phyloP scores from a whole-genome alignment of 352 stramenopile genomes.

The Phytophthora pluvialis region DNA sequence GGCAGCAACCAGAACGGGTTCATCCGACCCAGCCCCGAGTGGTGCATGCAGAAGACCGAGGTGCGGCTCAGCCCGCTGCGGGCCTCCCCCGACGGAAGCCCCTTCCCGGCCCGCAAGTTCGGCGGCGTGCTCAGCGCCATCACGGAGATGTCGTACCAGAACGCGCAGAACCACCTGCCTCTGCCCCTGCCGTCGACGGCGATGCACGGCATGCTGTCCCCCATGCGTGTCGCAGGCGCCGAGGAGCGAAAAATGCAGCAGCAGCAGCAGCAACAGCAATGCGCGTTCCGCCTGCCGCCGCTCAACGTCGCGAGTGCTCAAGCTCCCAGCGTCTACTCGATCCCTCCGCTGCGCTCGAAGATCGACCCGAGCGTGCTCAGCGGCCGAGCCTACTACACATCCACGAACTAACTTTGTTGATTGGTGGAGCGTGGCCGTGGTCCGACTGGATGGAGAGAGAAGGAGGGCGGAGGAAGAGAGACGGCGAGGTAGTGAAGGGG shows the following conservation, averaged over 20 bases:
- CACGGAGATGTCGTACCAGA: conserved; percentile 59
- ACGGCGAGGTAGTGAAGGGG: conserved; percentile 5
- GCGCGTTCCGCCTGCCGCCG: conserved; percentile 59
- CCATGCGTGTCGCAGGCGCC: conserved; percentile 36
- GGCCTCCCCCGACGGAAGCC: conserved; percentile 36
- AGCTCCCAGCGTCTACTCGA: conserved; percentile 49
- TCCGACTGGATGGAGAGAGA: conserved; percentile 10
- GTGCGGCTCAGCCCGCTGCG: conserved; percentile 71
- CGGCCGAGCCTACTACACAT: conserved; percentile 50
- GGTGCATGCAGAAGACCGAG: conserved; percentile 62
- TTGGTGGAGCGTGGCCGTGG: background rate
- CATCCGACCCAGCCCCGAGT: conserved; percentile 48
- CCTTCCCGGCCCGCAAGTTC: conserved; percentile 37
- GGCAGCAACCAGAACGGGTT: conserved; percentile 24
- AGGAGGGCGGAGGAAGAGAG: conserved; percentile 6
- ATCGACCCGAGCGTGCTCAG: conserved; percentile 74
- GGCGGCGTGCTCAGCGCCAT: conserved; percentile 56
- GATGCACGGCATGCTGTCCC: conserved; percentile 38
- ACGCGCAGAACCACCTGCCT: conserved; percentile 50
- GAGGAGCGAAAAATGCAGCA: conserved; percentile 45
- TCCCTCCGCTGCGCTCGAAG: conserved; percentile 81
- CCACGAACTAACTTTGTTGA: conserved; percentile 48
- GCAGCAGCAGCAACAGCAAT: conserved; percentile 26
- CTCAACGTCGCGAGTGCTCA: conserved; percentile 58
- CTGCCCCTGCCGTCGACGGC: conserved; percentile 30